phyloP scores from a whole-genome alignment of 2,329 filamentous ascomycete species.

The Colletotrichum trifolii region DNA sequence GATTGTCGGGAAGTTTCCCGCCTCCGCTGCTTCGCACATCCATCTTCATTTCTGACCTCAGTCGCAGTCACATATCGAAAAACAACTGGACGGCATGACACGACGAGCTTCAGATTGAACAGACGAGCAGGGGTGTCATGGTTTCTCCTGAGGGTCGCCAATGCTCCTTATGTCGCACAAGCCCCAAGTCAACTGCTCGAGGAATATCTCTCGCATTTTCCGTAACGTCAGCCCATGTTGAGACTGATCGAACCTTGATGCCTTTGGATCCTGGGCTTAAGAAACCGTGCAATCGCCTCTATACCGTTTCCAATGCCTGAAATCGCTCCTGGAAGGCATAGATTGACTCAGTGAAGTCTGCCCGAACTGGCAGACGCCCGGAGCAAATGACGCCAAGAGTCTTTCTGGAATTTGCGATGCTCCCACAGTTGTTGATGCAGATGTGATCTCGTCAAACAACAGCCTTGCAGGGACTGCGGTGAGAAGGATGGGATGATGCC shows the following conservation, averaged over 20 bases:
- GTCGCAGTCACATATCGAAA: conserved; percentile 18
- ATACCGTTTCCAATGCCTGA: too few species aligned
- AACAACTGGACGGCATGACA: not conserved
- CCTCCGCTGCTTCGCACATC: conserved; percentile 6
- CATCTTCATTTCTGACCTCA: conserved; percentile 16
- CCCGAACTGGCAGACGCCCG: too few species aligned
- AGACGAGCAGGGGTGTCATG: not conserved
- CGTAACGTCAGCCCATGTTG: conserved; percentile 1
- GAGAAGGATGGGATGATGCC: not conserved
- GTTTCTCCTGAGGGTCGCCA: not conserved
- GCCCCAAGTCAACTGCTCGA: not conserved
- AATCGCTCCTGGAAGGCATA: too few species aligned
- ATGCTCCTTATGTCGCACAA: conserved; percentile 4
- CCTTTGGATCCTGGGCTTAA: not conserved
- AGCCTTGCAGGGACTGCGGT: conserved; percentile 29
- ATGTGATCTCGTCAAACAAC: conserved; percentile 10
- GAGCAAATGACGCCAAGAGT: too few species aligned
- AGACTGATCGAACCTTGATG: conserved; percentile 5
- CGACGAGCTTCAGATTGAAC: not conserved
- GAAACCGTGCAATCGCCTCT: not conserved
- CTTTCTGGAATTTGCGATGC: too few species aligned
- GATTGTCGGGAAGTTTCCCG: conserved; percentile 31
- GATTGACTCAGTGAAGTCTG: too few species aligned
- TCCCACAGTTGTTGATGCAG: not conserved
- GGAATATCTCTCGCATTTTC: not conserved